phyloP scores from a whole-genome alignment of 257 asterid genomes.

The Pogostemon cablin region DNA sequence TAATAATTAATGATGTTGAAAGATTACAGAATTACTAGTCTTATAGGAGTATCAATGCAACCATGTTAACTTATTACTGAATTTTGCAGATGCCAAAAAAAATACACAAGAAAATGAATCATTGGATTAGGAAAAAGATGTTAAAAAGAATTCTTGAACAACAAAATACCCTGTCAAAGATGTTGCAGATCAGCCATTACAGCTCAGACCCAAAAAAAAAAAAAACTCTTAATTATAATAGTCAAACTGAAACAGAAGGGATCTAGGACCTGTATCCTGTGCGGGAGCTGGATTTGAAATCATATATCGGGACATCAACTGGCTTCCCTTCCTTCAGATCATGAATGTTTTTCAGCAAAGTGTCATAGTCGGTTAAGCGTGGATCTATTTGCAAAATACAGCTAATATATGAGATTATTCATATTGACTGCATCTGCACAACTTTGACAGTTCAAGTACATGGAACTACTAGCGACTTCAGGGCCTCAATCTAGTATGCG shows the following conservation, averaged over 20 bases:
- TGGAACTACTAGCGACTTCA: constrained; percentile 8
- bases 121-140: background rate
- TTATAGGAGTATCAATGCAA: constrained; percentile 21
- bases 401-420: constrained; percentile 26
- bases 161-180: background rate
- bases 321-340: constrained; percentile 80
- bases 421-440: constrained; percentile 2
- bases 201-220: background rate
- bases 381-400: constrained; percentile 66
- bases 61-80: constrained; percentile 18
- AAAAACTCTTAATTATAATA: background rate
- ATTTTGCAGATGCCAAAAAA: background rate
- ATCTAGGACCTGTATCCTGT: constrained; percentile 79
- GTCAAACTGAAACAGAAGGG: constrained; percentile 29
- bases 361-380: constrained; percentile 95
- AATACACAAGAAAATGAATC: background rate
- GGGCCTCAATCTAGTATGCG: background rate
- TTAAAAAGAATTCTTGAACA: constrained; percentile 1
- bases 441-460: constrained; percentile 22
- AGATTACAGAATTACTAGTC: constrained; percentile 20
- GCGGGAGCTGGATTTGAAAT: constrained; percentile 95
- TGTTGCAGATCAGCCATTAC: constrained; percentile 10
- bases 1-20: constrained; percentile 5
- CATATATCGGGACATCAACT: constrained; percentile 89
- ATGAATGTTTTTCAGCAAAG: constrained; percentile 80